phyloP scores from a whole-genome alignment of 1,139 yeast genomes.

The Arxiozyma telluris region DNA sequence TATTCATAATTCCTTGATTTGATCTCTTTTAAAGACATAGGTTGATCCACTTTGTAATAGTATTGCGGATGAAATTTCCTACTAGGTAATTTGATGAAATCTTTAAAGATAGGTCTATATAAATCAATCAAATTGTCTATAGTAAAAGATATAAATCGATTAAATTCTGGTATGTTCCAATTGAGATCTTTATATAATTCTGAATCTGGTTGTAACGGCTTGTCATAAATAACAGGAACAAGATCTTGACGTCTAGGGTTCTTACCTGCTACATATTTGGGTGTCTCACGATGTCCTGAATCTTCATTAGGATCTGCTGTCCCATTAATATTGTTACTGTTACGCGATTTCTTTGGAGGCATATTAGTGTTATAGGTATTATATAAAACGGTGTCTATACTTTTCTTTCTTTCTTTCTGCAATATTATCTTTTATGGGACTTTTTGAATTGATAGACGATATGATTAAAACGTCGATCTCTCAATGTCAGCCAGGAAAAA shows the following conservation, averaged over 20 bases:
- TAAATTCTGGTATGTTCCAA: slow-evolving; percentile 29
- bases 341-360: slow-evolving; percentile 7
- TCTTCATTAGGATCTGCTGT: slow-evolving; percentile 16
- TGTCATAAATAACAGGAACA: slow-evolving; percentile 19
- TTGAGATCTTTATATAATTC: slow-evolving; percentile 24
- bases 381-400: background rate
- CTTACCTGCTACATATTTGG: slow-evolving; percentile 27
- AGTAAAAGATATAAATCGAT: slow-evolving; percentile 26
- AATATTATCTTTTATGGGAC: too few species aligned
- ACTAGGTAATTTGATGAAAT: slow-evolving; percentile 63
- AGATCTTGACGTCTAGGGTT: slow-evolving; percentile 23
- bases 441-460: too few species aligned
- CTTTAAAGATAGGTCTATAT: slow-evolving; percentile 37
- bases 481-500: too few species aligned
- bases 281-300: slow-evolving; percentile 9
- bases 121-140: slow-evolving; percentile 29
- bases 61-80: slow-evolving; percentile 77
- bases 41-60: slow-evolving; percentile 53
- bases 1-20: slow-evolving; percentile 36
- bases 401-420: background rate
- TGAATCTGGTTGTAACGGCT: slow-evolving; percentile 25
- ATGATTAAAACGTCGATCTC: too few species aligned
- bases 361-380: background rate
- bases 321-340: slow-evolving; percentile 17
- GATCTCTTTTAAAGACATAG: slow-evolving; percentile 62